A percentile compares a stretch with the other conserved stretches of the same genome.
Evolutionary conservation across 2,329 filamentous ascomycete species (phyloP).

Genomic region (Aphanoascus verrucosus): DNA sequence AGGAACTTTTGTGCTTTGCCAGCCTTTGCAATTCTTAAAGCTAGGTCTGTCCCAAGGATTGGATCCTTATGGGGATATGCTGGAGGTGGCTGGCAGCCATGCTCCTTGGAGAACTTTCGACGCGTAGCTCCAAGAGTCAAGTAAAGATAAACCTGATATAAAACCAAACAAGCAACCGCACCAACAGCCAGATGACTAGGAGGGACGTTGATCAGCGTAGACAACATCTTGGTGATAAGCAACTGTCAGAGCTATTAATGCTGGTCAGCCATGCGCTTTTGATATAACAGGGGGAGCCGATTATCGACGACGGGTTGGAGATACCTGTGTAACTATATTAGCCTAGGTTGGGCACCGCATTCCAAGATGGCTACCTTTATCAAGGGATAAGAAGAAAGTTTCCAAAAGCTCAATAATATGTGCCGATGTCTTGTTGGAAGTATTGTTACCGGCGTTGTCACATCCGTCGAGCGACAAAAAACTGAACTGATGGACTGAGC

Average conservation of each 20-base stretch:
- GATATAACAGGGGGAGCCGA: not conserved
- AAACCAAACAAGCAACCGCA: slow-evolving; percentile 2
- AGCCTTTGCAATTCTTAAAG: slow-evolving; percentile 20
- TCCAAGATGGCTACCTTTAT: not conserved
- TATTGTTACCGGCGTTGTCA: not conserved
- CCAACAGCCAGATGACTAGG: slow-evolving; percentile 8
- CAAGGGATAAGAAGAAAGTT: not conserved
- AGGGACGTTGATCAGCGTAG: slow-evolving; percentile 3
- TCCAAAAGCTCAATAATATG: not conserved
- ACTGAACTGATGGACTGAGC: not conserved
- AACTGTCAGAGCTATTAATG: not conserved
- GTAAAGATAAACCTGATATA: slow-evolving; percentile 15
- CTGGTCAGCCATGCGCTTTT: not conserved
- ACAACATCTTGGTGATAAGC: slow-evolving; percentile 8
- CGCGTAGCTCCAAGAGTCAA: slow-evolving; percentile 11
- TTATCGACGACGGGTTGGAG: not conserved
- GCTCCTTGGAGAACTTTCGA: slow-evolving; percentile 16
- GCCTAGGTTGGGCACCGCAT: not conserved
- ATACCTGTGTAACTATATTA: not conserved
- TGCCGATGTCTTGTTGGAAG: not conserved
- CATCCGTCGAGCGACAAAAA: not conserved
- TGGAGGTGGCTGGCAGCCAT: slow-evolving; percentile 41
- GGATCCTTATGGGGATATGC: slow-evolving; percentile 44
- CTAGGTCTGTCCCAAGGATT: slow-evolving; percentile 44
- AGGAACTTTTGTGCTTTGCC: slow-evolving; percentile 10